Percentiles rank a stretch among this genome's conserved stretches.
phyloP scores from a whole-genome alignment of 345 rosid genomes.

The Theobroma cacao region DNA sequence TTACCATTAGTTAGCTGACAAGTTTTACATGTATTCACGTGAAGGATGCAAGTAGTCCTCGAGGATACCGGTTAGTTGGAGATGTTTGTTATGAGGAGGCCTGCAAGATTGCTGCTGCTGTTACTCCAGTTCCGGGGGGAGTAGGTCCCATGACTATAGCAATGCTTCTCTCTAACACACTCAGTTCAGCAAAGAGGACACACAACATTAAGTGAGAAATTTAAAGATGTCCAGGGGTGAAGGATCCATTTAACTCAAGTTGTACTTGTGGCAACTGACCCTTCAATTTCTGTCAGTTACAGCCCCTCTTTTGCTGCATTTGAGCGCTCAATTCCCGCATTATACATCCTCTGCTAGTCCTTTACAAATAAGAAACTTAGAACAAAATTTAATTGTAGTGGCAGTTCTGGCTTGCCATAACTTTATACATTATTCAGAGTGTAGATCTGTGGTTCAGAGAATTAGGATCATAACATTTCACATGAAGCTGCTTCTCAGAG shows the following conservation, averaged over 20 bases:
- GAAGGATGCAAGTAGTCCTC: constrained; percentile 56
- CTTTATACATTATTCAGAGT: not conserved
- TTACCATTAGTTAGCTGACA: not conserved
- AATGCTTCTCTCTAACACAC: constrained; percentile 85
- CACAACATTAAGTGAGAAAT: constrained; percentile 45
- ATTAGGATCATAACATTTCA: not conserved
- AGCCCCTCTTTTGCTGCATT: not conserved
- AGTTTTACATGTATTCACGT: constrained; percentile 8
- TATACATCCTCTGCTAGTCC: not conserved
- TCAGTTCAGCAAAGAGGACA: constrained; percentile 65
- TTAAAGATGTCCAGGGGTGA: not conserved
- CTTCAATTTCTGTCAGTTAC: not conserved
- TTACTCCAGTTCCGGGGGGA: constrained; percentile 89
- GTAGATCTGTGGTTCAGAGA: not conserved
- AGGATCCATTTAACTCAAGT: not conserved
- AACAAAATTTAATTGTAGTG: not conserved
- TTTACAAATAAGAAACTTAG: not conserved
- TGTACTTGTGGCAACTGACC: not conserved
- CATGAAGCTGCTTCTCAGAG: not conserved
- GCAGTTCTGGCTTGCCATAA: not conserved
- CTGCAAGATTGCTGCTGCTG: constrained; percentile 63
- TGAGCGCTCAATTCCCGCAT: not conserved
- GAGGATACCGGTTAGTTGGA: constrained; percentile 75
- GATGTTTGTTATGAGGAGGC: constrained; percentile 85
- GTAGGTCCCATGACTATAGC: constrained; percentile 96